Base-by-base conservation (phyloP, 2,329 filamentous ascomycete species). In the Pseudocercospora musae region DNA sequence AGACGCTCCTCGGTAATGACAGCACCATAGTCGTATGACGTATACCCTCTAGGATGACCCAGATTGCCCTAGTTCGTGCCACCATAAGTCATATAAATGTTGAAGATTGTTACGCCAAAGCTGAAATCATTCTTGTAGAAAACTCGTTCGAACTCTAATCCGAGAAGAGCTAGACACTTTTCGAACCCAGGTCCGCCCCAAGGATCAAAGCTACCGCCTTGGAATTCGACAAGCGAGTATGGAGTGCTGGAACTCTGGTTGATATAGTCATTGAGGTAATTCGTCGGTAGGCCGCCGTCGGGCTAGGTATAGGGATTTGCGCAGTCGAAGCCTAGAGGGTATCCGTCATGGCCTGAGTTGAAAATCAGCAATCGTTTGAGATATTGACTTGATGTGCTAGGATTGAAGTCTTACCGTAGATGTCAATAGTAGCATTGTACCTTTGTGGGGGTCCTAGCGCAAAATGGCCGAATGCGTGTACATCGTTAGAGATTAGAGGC, bases 1-100 rank as follows among this genome's bases (percentile, higher is more conserved):
- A 83, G 83, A 23, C 90, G 83, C 46, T 90, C 86, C 71, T 95
- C 91, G 0, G 83, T 81, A 57, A 94, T 91, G 6, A 81, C 78
- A 4, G 86, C 80, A 4, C 84, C 83, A 68, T 87, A 87, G 68
- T 88, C 85, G 69, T 87, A 87, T 3, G 80, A 83, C 0, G 80
- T 81, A 68, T 82, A 81, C 13, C 71, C 86, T 10, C 86, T 87
- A 9, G 87, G 82, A 67, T 91, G 85, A 0, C 90, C 89, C 4
- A 91, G 75, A 65, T 92, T 93, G 0, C 90, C 90, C 91, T 90
- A 94, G 72, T 94, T 95, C 0, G 90, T 93, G 5, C 90, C 91
- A 13, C 91, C 91, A 67, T 83, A 90, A 0, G 84, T 87, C 90
- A 93, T 93, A 73, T 92, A 93, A 0, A 91, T 71, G 68, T 87